Percentiles rank a stretch among this genome's conserved stretches.
Evolutionary conservation across 768 basidiomycete genomes (phyloP).

Genomic region (Gloeostereum incarnatum): DNA sequence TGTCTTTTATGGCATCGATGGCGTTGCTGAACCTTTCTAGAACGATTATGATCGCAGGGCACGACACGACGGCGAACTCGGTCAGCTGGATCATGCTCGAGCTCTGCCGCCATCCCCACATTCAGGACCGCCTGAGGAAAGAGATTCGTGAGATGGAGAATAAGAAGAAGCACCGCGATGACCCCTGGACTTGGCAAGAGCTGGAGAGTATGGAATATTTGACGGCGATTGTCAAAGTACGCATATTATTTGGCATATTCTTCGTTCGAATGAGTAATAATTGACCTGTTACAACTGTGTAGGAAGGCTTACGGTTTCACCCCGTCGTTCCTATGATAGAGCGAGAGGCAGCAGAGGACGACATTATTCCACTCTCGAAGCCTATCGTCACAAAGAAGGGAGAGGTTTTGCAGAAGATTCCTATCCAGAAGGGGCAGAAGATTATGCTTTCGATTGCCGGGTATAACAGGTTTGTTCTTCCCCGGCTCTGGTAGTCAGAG

Average conservation of each 20-base stretch:
- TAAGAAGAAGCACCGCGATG: conserved; percentile 6
- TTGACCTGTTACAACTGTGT: background rate
- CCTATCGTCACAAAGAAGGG: conserved; percentile 25
- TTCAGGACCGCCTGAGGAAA: conserved; percentile 53
- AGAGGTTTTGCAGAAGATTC: conserved; percentile 18
- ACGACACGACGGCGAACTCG: conserved; percentile 54
- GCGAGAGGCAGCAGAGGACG: conserved; percentile 25
- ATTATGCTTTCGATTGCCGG: conserved; percentile 23
- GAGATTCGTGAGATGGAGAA: conserved; percentile 32
- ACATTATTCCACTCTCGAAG: conserved; percentile 31
- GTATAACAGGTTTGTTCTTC: conserved; percentile 27
- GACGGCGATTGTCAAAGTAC: conserved; percentile 14
- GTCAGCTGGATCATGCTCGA: conserved; percentile 56
- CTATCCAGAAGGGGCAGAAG: conserved; percentile 24
- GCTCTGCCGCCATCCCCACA: conserved; percentile 44
- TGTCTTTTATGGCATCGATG: background rate
- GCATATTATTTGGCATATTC: background rate
- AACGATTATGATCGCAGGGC: conserved; percentile 39
- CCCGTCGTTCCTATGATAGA: conserved; percentile 21
- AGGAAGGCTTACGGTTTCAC: conserved; percentile 23
- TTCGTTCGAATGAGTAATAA: background rate
- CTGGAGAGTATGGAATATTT: conserved; percentile 23
- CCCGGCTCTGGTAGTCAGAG: too few relatives aligned
- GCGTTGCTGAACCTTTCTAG: conserved; percentile 6
- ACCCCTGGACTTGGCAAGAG: conserved; percentile 14